A percentile compares a stretch with the other conserved stretches of the same genome.
Evolutionary conservation across 176 grass and related monocot genomes (phyloP).

Genomic region (Aegilops longissima): DNA sequence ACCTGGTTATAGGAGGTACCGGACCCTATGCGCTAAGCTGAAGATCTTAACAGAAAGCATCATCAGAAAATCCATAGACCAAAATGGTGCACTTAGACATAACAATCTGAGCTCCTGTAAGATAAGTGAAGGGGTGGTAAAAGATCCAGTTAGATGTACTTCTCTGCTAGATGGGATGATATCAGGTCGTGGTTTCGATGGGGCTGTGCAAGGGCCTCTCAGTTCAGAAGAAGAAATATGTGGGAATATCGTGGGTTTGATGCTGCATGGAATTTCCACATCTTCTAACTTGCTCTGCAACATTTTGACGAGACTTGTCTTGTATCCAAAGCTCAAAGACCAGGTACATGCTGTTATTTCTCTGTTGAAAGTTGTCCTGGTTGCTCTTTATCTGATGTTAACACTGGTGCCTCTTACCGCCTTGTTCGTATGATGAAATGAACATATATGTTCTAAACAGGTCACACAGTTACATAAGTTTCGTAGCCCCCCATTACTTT

Average conservation of each 20-base stretch:
- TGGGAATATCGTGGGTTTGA: conserved; percentile 79
- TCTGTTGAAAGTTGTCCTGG: conserved; percentile 21
- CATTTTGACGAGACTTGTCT: conserved; percentile 65
- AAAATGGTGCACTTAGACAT: conserved; percentile 35
- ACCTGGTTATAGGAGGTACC: conserved; percentile 79
- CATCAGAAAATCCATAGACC: conserved; percentile 35
- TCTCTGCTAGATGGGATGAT: conserved; percentile 32
- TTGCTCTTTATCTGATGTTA: conserved; percentile 28
- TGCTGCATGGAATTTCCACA: conserved; percentile 92
- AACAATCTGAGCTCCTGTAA: conserved; percentile 18
- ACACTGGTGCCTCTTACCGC: background rate
- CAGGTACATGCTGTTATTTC: conserved; percentile 52
- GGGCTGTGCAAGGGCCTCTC: conserved; percentile 38
- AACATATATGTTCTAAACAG: background rate
- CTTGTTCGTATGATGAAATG: conserved; percentile 21
- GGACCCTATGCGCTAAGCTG: conserved; percentile 46
- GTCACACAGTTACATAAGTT: conserved; percentile 1
- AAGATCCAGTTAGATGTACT: conserved; percentile 19
- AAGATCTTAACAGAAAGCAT: conserved; percentile 65
- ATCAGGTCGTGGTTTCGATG: conserved; percentile 25
- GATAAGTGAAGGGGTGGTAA: conserved; percentile 27
- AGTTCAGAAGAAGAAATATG: conserved; percentile 65
- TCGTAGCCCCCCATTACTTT: background rate
- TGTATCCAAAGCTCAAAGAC: conserved; percentile 65
- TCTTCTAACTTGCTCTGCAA: conserved; percentile 65